These are phyloP conservation scores for Yamadazyma dendronema DNA, from an alignment of 1,139 yeast species.

Conservation along the genomic window DNA sequence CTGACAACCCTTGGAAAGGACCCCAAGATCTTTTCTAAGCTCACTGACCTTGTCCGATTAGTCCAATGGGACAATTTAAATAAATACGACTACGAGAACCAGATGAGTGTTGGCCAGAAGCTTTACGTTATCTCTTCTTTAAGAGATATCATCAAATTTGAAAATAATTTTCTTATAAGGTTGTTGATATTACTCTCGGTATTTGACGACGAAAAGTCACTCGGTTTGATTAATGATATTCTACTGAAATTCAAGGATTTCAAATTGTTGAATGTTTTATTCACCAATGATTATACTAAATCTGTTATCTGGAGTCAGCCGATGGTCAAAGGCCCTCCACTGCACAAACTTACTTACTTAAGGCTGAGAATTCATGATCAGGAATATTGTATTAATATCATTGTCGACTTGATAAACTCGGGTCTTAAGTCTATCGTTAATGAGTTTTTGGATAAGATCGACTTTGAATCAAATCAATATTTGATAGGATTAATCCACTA, in stretches of 20 bases:
- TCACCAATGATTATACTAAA: constrained; percentile 6
- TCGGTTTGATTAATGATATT: constrained; percentile 8
- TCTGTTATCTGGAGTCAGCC: constrained; percentile 10
- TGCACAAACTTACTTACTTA: constrained; percentile 15
- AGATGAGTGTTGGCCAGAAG: constrained; percentile 5
- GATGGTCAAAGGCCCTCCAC: constrained; percentile 14
- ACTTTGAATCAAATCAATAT: constrained; percentile 19
- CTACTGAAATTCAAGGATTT: constrained; percentile 12
- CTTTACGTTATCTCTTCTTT: constrained; percentile 7
- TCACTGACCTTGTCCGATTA: no score
- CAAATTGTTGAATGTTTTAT: constrained; percentile 12
- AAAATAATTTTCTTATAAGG: constrained; percentile 10
- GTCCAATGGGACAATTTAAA: constrained; percentile 16
- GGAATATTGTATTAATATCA: constrained; percentile 27
- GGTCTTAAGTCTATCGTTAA: constrained; percentile 23
- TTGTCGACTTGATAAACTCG: constrained; percentile 32
- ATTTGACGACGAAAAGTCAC: constrained; percentile 11
- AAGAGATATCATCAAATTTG: constrained; percentile 11
- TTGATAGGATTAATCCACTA: constrained; percentile 37
- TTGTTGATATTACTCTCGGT: constrained; percentile 12
- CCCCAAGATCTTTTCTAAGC: no score
- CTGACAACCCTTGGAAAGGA: no score
- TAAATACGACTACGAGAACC: constrained; percentile 8
- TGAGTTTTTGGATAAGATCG: constrained; percentile 24
- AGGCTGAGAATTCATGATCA: constrained; percentile 16